Evolutionary conservation across 225 moss, liverwort and hornwort genomes (phyloP).

Genomic region (Physcomitrellopsis africana): DNA sequence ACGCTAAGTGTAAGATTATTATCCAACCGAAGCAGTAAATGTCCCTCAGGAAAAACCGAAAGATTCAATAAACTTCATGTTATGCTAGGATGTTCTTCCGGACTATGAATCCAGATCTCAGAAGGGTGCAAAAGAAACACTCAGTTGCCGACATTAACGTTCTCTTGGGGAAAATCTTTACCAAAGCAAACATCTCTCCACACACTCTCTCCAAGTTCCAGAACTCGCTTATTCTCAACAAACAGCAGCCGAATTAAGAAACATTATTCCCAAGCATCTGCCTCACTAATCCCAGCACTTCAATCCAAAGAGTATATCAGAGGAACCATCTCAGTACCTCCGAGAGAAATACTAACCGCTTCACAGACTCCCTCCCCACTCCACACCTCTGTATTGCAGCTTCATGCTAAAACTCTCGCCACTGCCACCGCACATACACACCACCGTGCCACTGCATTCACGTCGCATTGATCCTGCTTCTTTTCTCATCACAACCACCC

Average conservation of each 20-base stretch:
- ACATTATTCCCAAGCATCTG: background rate
- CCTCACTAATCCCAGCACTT: conserved; percentile 8
- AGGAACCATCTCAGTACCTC: conserved; percentile 20
- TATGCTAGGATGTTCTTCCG: conserved; percentile 23
- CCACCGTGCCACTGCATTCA: conserved; percentile 3
- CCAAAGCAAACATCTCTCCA: background rate
- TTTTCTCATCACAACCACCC: background rate
- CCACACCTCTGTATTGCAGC: background rate
- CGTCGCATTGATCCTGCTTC: background rate
- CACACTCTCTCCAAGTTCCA: conserved; percentile 8
- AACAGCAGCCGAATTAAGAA: conserved; percentile 26
- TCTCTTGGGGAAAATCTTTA: conserved; percentile 21
- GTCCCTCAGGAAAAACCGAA: conserved; percentile 13
- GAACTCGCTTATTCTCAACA: conserved; percentile 20
- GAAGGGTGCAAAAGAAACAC: conserved; percentile 17
- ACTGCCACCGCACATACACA: conserved; percentile 5
- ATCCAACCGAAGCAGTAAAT: conserved; percentile 21
- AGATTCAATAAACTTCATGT: background rate
- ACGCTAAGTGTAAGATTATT: conserved; percentile 6
- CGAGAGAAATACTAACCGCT: conserved; percentile 12
- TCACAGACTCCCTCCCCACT: conserved; percentile 9
- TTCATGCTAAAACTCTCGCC: background rate
- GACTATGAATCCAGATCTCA: conserved; percentile 25
- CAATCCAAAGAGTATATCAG: conserved; percentile 32
- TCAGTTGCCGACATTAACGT: background rate